Base-by-base conservation (phyloP, 2,329 filamentous ascomycete species). In the Dryadomyces quercus-mongolicae region DNA sequence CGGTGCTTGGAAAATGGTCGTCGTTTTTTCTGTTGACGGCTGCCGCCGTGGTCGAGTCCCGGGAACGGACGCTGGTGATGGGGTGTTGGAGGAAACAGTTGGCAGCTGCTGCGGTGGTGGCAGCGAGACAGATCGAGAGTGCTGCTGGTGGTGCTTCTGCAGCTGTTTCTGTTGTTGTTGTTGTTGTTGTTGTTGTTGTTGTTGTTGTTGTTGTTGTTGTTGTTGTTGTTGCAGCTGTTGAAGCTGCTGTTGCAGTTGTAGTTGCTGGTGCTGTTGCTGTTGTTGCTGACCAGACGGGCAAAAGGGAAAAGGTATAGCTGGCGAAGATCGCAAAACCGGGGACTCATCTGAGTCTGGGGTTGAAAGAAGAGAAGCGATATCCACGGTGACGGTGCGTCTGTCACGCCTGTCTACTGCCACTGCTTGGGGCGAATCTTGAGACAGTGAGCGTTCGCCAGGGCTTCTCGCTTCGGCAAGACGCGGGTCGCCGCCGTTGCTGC, bases 361-460 rank as follows among this genome's bases (percentile, higher is more conserved):
- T 78, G 91, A 88, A 71, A 95, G 80, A 62, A 95, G 81, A 62
- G 86, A 84, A 71, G 87, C 82, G 86, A 95, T 94, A 91, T 95
- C 90, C 90, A 95, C 85, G 80, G 77, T 91, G 82, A 75, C 81
- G 79, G 77, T 77, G 62, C 66, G 66, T 68, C 60, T 62, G 61
- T 62, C 66, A 64, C 55, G 58, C 57, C 36, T 63, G 68, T 66
- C 68, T 63, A 62, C 52, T 55, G 62, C 55, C 59, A 65, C 63
- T 62, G 56, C 42, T 44, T 38, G 52, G 16, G 22, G 22, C 16
- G 46, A 6, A 7, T 49, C 22, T 5, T 8, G 15, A 5, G 50
- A 38, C 49, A 52, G 48, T 31, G 47, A 54, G 20, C 46, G 38
- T 44, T 52, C 49, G 36, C 53, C 57, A 49, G 48, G 49, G 9